Evolutionary conservation across 2,329 filamentous ascomycete genomes (phyloP).

Genomic region (Tolypocladium cylindrosporum): DNA sequence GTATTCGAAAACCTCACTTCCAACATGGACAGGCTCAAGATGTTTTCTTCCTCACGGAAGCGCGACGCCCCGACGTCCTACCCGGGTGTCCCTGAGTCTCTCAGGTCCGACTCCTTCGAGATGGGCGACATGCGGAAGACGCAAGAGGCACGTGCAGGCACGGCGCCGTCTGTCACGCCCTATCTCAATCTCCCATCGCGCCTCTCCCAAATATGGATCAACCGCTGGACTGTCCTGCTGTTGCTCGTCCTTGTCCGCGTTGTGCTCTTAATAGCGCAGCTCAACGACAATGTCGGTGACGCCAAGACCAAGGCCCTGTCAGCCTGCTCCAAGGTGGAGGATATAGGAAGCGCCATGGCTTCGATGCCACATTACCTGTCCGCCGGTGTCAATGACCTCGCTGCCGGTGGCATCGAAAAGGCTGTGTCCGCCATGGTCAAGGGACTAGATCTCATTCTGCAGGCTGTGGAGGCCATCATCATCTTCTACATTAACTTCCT

Average conservation of each 20-base stretch:
- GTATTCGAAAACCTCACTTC: background rate
- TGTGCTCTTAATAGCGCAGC: conserved; percentile 61
- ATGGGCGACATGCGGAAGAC: conserved; percentile 20
- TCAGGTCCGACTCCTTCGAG: conserved; percentile 26
- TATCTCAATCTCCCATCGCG: conserved; percentile 85
- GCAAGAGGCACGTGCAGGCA: conserved; percentile 33
- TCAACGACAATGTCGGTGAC: conserved; percentile 64
- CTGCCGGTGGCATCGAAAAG: conserved; percentile 69
- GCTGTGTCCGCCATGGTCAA: conserved; percentile 71
- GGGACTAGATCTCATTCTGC: conserved; percentile 69
- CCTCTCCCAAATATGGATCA: conserved; percentile 94
- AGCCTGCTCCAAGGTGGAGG: conserved; percentile 86
- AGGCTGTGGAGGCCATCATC: conserved; percentile 76
- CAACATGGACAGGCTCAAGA: conserved; percentile 18
- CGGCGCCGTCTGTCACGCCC: conserved; percentile 66
- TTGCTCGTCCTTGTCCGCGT: conserved; percentile 76
- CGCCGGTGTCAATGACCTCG: conserved; percentile 76
- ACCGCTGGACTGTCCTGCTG: conserved; percentile 89
- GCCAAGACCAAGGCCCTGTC: conserved; percentile 76
- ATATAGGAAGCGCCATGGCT: conserved; percentile 87
- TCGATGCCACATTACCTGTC: conserved; percentile 97
- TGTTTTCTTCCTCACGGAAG: conserved; percentile 25
- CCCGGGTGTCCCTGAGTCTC: conserved; percentile 26
- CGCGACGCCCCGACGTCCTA: conserved; percentile 19
- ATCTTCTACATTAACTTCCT: conserved; percentile 89